Base-by-base conservation (phyloP, 202 grass and related monocot genomes). In the Miscanthus sacchariflorus region DNA sequence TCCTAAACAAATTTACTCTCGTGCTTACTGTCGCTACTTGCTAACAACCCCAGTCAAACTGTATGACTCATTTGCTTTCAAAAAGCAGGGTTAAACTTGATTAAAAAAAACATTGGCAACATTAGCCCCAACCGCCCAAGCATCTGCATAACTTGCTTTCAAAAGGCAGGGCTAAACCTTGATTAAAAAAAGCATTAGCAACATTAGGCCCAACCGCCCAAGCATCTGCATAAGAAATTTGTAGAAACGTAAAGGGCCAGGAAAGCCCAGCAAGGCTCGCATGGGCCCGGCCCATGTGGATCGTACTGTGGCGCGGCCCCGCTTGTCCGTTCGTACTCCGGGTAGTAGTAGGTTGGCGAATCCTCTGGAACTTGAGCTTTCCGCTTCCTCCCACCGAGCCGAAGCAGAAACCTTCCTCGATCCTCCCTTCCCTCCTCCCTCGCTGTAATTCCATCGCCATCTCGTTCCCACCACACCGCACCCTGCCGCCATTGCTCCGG, bases 301-400 rank as follows among this genome's bases (percentile, higher is more conserved):
- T 17, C 36, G 21, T 17, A 6, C 38, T 13, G n/a, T 18, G 21
- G 1, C 2, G 19, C 13, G 15, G 4, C 25, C 64, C 66, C 33
- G 9, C 35, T 39, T 0, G 11, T n/a, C 28, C 17, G 33, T 52
- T 23, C 48, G 48, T 27, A 14, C 42, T 1, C 0, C 5, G 17
- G 36, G 36, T 36, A 36, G 18, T 24, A 18, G 59, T 0, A 23
- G 21, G 76, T 63, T 63, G 78, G 35, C 33, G 86, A 91, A 87
- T 84, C 79, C 65, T 93, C 88, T 23, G 17, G 82, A 88, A 75
- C 71, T 73, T 48, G 61, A 35, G 76, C 30, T 73, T 45, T 64
- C 76, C 45, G 84, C 88, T 76, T 86, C 68, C 73, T 70, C 8
- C 19, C 54, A 30, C 36, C 43, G 36, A 12, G 40, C 45, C 23